Conservation (phyloP, 495 filamentous ascomycete species). For the Acidiella bohemica region DNA sequence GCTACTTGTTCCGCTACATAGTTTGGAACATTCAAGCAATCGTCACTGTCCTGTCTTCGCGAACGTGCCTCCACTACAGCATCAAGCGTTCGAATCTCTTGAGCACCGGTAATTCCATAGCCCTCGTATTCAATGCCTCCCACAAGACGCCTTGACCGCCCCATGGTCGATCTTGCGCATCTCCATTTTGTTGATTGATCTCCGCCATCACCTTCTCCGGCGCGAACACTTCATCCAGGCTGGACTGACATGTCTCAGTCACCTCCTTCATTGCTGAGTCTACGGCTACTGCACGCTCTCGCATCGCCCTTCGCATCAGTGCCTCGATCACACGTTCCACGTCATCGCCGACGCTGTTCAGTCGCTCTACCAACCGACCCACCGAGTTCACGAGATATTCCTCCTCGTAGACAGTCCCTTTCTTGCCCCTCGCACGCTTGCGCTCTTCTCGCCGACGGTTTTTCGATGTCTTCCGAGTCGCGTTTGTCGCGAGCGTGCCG, state of each 20-base stretch:
- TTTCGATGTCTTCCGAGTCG: constrained; percentile 63
- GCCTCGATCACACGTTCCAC: constrained; percentile 58
- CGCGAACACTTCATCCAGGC: constrained; percentile 54
- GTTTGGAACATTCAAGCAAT: too few relatives aligned
- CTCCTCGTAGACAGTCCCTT: constrained; percentile 94
- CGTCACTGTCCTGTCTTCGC: too few relatives aligned
- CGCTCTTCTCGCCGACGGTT: constrained; percentile 80
- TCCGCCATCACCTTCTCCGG: background rate
- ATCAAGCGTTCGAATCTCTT: too few relatives aligned
- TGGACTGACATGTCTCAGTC: constrained; percentile 47
- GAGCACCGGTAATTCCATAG: background rate
- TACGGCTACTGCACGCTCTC: constrained; percentile 67
- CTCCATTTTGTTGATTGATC: background rate
- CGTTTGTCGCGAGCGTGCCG: constrained; percentile 52
- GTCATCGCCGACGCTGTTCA: constrained; percentile 58
- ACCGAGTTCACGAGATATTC: constrained; percentile 87
- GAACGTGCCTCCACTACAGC: too few relatives aligned
- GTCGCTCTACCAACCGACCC: constrained; percentile 66
- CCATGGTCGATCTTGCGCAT: too few relatives aligned
- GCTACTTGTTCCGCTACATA: too few relatives aligned
- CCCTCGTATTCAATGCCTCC: background rate
- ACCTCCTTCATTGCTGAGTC: constrained; percentile 61
- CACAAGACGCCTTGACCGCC: background rate
- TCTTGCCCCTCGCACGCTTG: constrained; percentile 85
- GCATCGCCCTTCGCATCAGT: constrained; percentile 66